These are phyloP conservation scores for Annona cherimola DNA, from an alignment of 164 flowering plant genomes.

Conservation along the genomic window DNA sequence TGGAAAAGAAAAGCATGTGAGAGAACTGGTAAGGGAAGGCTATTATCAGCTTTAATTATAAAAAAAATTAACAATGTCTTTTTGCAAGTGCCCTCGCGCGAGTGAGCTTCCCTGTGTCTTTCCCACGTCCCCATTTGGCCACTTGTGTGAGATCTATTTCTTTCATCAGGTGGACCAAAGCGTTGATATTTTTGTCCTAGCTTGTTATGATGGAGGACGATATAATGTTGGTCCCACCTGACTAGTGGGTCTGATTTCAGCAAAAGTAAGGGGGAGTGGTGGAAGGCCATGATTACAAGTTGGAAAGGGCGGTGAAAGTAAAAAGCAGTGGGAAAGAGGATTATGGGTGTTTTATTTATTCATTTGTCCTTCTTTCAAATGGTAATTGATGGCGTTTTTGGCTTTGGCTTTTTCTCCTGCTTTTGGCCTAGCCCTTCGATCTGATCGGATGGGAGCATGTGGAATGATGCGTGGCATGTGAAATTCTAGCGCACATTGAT, in stretches of 20 bases:
- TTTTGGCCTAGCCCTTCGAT: neutral
- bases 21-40: neutral
- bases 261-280: neutral
- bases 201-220: neutral
- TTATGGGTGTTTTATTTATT: neutral
- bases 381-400: neutral
- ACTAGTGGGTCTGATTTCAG: neutral
- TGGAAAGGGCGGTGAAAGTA: neutral
- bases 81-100: neutral
- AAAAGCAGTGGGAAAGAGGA: neutral
- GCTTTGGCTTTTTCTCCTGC: neutral
- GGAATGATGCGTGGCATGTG: neutral
- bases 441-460: neutral
- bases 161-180: neutral
- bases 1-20: constrained; percentile 1
- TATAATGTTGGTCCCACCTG: neutral
- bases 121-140: neutral
- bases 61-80: neutral
- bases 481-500: neutral
- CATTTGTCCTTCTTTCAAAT: too few species aligned
- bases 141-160: neutral
- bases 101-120: neutral
- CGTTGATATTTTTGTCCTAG: neutral
- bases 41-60: neutral
- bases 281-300: neutral